phyloP scores from a whole-genome alignment of 2,329 filamentous ascomycete species.

The Decorospora gaudefroyi region DNA sequence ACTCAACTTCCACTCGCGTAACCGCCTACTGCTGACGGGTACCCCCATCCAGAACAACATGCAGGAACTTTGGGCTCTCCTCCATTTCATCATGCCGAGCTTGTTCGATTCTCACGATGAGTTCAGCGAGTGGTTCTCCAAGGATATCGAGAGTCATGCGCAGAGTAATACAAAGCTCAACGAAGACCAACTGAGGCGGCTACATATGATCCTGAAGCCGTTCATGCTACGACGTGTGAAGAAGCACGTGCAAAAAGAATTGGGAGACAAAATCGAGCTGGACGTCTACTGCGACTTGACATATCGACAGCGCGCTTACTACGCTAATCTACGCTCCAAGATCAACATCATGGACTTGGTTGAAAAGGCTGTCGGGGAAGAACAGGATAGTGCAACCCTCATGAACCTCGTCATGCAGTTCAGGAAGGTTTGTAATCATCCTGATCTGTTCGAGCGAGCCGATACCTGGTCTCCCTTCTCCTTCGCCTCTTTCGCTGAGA shows the following conservation, averaged over 20 bases:
- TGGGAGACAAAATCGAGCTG: constrained; percentile 97
- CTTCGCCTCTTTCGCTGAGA: constrained; percentile 87
- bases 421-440: constrained; percentile 98
- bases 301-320: constrained; percentile 92
- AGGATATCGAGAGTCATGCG: constrained; percentile 96
- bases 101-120: constrained; percentile 93
- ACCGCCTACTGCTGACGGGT: constrained; percentile 88
- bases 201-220: constrained; percentile 98
- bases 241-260: constrained; percentile 98
- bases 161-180: constrained; percentile 99
- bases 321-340: constrained; percentile 89
- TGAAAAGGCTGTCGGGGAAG: constrained; percentile 93
- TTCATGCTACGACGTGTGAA: constrained; percentile 99
- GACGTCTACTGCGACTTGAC: constrained; percentile 97
- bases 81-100: constrained; percentile 99
- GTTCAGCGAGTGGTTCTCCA: constrained; percentile 92
- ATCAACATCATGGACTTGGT: constrained; percentile 99
- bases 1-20: constrained; percentile 91
- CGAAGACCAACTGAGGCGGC: constrained; percentile 91
- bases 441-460: constrained; percentile 92
- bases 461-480: constrained; percentile 87
- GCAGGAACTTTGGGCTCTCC: constrained; percentile 95
- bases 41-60: constrained; percentile 99
- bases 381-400: constrained; percentile 90
- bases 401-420: constrained; percentile 99